A percentile compares a stretch with the other conserved stretches of the same genome.
phyloP scores from a whole-genome alignment of 2,329 filamentous ascomycete genomes.

The Trichoderma aggressivum region DNA sequence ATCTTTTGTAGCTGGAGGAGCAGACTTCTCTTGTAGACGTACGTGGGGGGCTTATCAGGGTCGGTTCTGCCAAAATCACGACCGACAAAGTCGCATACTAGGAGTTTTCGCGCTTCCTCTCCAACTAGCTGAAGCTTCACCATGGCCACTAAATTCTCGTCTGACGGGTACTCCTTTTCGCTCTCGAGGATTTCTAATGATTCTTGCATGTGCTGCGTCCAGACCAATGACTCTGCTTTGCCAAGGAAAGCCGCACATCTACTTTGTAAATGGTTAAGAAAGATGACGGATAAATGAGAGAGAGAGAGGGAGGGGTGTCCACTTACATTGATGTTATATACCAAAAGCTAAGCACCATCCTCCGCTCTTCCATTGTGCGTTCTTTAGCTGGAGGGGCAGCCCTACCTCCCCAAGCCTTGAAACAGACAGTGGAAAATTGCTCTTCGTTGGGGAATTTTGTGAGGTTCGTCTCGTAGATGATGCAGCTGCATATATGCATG shows the following conservation, averaged over 20 bases:
- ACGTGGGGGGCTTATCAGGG: slow-evolving; percentile 28
- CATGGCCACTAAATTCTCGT: slow-evolving; percentile 43
- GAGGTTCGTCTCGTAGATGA: slow-evolving; percentile 47
- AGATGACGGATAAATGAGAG: background rate
- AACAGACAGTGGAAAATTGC: slow-evolving; percentile 34
- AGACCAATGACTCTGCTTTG: slow-evolving; percentile 50
- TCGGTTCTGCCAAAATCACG: slow-evolving; percentile 30
- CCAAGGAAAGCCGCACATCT: slow-evolving; percentile 41
- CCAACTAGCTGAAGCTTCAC: slow-evolving; percentile 39
- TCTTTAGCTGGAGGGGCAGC: slow-evolving; percentile 27
- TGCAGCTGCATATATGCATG: slow-evolving; percentile 40
- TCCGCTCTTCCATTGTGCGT: slow-evolving; percentile 48
- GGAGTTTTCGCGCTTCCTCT: slow-evolving; percentile 37
- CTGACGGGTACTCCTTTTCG: slow-evolving; percentile 45
- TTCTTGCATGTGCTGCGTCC: slow-evolving; percentile 59
- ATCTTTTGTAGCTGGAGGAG: slow-evolving; percentile 29
- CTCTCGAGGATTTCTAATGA: slow-evolving; percentile 46
- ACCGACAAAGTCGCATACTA: slow-evolving; percentile 32
- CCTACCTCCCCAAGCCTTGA: slow-evolving; percentile 34
- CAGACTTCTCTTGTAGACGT: slow-evolving; percentile 33
- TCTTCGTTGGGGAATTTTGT: slow-evolving; percentile 38
- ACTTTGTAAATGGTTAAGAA: background rate
- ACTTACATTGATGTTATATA: slow-evolving; percentile 37
- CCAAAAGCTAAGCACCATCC: slow-evolving; percentile 48
- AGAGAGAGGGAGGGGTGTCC: background rate